Base-by-base conservation (phyloP, 1,284 basidiomycete genomes). In the Rhodotorula sp. region DNA sequence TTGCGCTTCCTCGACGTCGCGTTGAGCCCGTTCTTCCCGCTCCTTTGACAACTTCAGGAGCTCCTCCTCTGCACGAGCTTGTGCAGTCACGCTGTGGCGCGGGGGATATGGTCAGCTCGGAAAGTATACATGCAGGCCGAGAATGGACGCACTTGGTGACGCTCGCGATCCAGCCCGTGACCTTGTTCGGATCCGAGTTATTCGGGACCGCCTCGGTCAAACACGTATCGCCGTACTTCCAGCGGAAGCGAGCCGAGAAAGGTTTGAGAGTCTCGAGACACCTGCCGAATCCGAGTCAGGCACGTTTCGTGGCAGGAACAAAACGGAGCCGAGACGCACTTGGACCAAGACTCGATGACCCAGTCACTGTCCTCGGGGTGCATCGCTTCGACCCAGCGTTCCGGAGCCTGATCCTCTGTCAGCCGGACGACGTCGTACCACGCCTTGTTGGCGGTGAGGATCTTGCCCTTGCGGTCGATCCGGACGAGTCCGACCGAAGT, bases 1-100 rank as follows among this genome's bases (percentile, higher is more conserved):
- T 48, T 74, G 66, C 1, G 72, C 69, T 7, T 69, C 62, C 52
- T 74, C 64, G 4, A 65, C 69, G 15, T 68, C 72, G 26, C 58
- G 55, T 34, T 66, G 60, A 14, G 69, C 69, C 15, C 50, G 57
- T 28, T 59, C 64, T 31, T 74, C 72, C 31, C 65, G 67, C 38
- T 74, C 72, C 31, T 69, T 61, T 19, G 60, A 48, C 2, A 74
- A 26, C 8, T 64, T 52, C 16, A 71, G 60, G 12, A 74, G 49
- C 15, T 64, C 64, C 12, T 71, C 56, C 49, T 74, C 67, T 2
- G 67, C 72, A 6, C 50, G 59, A 1, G 56, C 48, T 45, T 70
- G 68, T 1, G 60, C 60, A 1, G 71, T 68, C 5, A 67, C 54
- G 60, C 62, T 64, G 58, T 5, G 31, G 38, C 12, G 38, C 16